These are phyloP conservation scores for Hibiscus mutabilis DNA, from an alignment of 345 rosid species.

Conservation along the genomic window DNA sequence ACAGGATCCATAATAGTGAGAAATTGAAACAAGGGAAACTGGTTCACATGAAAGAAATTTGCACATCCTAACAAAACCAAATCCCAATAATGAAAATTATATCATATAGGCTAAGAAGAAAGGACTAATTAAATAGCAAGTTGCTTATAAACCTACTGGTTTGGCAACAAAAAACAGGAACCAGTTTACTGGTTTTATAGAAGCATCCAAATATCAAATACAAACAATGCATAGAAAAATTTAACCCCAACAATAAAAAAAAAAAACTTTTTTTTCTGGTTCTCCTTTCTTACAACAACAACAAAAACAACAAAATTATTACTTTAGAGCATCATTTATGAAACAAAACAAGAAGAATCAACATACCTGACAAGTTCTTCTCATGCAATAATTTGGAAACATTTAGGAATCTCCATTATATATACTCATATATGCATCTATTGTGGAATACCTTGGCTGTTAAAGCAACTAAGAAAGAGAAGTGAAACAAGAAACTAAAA, in stretches of 20 bases:
- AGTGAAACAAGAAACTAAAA: neutral
- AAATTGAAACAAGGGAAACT: neutral
- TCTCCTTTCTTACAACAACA: no score
- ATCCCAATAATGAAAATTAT: neutral
- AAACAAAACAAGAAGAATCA: no score
- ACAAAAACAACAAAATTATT: no score
- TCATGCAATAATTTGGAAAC: no score
- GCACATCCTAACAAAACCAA: conserved; percentile 6
- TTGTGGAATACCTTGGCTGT: no score
- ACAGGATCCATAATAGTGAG: conserved; percentile 11
- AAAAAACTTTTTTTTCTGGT: neutral
- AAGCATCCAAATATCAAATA: conserved; percentile 3
- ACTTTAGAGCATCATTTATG: no score
- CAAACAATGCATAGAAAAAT: conserved; percentile 3
- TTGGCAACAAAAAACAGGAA: conserved; percentile 2
- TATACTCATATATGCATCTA: no score
- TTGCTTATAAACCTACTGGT: conserved; percentile 6
- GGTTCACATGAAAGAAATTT: conserved; percentile 5
- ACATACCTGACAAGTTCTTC: no score
- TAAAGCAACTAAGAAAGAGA: neutral
- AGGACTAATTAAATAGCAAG: conserved; percentile 10
- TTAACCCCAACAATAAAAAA: neutral
- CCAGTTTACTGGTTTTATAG: neutral
- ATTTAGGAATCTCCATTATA: no score
- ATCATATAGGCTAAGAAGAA: neutral